Evolutionary conservation across 1,284 basidiomycete genomes (phyloP), one percentile per base, ranked within the genome.

Genomic region (Pascua guehoae): DNA sequence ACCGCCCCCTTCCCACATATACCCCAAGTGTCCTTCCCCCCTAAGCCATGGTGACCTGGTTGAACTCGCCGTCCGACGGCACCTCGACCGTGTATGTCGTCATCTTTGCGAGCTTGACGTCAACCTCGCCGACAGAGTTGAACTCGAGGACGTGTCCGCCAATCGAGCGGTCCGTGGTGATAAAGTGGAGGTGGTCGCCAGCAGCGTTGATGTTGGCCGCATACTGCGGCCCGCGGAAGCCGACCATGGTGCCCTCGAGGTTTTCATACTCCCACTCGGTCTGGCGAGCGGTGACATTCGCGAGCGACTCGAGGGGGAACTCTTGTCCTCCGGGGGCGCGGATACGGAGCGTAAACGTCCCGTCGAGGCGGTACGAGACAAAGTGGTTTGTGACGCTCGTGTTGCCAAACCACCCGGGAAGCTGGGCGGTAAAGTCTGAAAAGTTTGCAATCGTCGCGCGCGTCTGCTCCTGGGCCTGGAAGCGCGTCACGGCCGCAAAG

Each of bases 161-260:
- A 4, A 39, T 39, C 17, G 15, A n/a, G 36, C 54, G 54, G 50
- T 56, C 50, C 17, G 32, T 40, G 5, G 49, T 47, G 41, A 56
- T 48, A 39, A 56, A 56, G 45, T 56, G 54, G 14, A 56, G 54
- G 54, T 56, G 54, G 54, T 56, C 54, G 17, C 54, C 54, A 14
- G 49, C 54, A n/a, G 54, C 54, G 41, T 56, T 56, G 36, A 56
- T 43, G 44, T 47, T 32, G 5, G 40, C 54, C 1, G 54, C 54
- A 41, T 56, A 56, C 46, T 48, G 24, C 36, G 54, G 54, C 46
- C 49, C 51, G 54, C 50, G 54, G 54, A 56, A 56, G 7, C 54
- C 54, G 46, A 56, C 54, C 41, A 56, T 43, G 32, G 49, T 56
- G 16, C 54, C 54, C 16, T 8, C n/a, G 32, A 56, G 18, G 41